Percentiles rank a stretch among this genome's conserved stretches.
Evolutionary conservation across 1,139 yeast genomes (phyloP).

Genomic region (Nakaseomyces bracarensis): DNA sequence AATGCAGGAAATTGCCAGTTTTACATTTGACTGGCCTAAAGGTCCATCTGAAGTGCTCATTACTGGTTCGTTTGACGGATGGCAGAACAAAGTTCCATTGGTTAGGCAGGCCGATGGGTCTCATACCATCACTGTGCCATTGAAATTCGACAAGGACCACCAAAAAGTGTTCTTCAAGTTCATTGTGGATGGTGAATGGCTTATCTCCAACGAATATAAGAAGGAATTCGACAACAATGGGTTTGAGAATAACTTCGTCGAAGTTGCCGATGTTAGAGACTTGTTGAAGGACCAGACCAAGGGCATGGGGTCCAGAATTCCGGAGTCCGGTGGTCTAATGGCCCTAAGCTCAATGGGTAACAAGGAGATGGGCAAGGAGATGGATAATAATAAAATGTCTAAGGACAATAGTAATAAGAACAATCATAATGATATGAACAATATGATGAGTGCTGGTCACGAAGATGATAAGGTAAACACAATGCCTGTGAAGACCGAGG

Average conservation of each 20-base stretch:
- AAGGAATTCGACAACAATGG: slow-evolving; percentile 43
- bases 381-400: neutral
- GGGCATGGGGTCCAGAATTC: slow-evolving; percentile 38
- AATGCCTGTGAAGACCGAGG: neutral
- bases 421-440: slow-evolving; percentile 1
- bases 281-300: slow-evolving; percentile 8
- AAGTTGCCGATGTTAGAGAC: slow-evolving; percentile 29
- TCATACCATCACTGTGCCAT: slow-evolving; percentile 53
- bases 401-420: neutral
- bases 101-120: slow-evolving; percentile 56
- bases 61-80: slow-evolving; percentile 71
- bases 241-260: slow-evolving; percentile 53
- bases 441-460: too few relatives aligned
- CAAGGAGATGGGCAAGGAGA: too few relatives aligned
- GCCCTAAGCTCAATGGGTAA: slow-evolving; percentile 2
- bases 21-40: slow-evolving; percentile 45
- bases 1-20: slow-evolving; percentile 8
- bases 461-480: slow-evolving; percentile 11
- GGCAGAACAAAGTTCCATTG: slow-evolving; percentile 57
- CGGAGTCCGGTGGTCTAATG: slow-evolving; percentile 43
- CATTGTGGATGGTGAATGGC: slow-evolving; percentile 72
- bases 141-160: slow-evolving; percentile 33
- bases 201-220: slow-evolving; percentile 41
- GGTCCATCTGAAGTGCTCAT: slow-evolving; percentile 69
- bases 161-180: slow-evolving; percentile 54